Evolutionary conservation across 2,329 filamentous ascomycete species (phyloP).

Genomic region (Biscogniauxia marginata): DNA sequence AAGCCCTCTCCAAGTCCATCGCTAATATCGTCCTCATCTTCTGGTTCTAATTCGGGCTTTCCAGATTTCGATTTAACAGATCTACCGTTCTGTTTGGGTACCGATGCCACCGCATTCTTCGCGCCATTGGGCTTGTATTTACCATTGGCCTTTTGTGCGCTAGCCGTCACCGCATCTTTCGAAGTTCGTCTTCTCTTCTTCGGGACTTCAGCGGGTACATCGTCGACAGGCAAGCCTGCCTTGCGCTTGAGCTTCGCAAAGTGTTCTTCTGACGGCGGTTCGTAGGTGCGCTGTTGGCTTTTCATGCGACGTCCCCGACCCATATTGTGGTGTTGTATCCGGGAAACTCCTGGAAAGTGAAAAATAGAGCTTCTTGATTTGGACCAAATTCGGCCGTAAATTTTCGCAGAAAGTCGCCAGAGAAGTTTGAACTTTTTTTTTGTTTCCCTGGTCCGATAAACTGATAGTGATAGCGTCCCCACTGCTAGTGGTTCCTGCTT

Average conservation of each 20-base stretch:
- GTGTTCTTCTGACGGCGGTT: constrained; percentile 76
- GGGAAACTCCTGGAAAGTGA: constrained; percentile 7
- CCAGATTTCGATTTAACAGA: constrained; percentile 35
- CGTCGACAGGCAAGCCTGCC: constrained; percentile 64
- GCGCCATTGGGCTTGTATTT: constrained; percentile 29
- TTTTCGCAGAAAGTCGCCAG: constrained; percentile 16
- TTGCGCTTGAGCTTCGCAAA: constrained; percentile 84
- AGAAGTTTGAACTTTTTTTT: constrained; percentile 27
- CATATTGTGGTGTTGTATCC: constrained; percentile 54
- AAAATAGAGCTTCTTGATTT: neutral
- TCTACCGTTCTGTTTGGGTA: constrained; percentile 37
- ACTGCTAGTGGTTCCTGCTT: neutral
- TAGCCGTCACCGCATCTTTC: constrained; percentile 30
- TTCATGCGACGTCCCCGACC: constrained; percentile 89
- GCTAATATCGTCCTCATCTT: constrained; percentile 49
- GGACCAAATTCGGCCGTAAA: constrained; percentile 9
- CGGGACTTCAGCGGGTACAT: constrained; percentile 50
- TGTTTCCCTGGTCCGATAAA: constrained; percentile 28
- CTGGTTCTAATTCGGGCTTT: constrained; percentile 38
- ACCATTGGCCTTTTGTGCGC: constrained; percentile 33
- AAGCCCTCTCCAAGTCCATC: constrained; percentile 42
- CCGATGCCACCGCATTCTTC: constrained; percentile 33
- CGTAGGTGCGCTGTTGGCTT: constrained; percentile 81
- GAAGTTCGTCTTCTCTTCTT: constrained; percentile 60
- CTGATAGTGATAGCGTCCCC: constrained; percentile 22